phyloP scores from a whole-genome alignment of 495 filamentous ascomycete genomes.

The Pseudoneurospora amorphoporcata region DNA sequence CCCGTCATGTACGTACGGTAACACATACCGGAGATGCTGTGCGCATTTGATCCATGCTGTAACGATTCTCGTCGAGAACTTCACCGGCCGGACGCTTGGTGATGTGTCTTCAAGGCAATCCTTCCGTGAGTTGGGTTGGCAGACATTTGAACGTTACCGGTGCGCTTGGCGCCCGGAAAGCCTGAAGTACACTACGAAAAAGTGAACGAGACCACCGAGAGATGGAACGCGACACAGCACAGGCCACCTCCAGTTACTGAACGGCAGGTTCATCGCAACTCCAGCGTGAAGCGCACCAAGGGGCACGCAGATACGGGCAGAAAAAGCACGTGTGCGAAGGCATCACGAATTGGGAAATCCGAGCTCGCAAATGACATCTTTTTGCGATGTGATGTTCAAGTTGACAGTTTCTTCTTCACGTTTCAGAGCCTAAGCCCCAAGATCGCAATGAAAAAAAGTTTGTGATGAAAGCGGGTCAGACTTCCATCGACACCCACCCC shows the following conservation, averaged over 20 bases:
- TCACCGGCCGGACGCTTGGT: background rate
- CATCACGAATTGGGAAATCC: too few species aligned
- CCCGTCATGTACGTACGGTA: background rate
- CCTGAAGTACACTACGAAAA: background rate
- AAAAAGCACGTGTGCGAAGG: too few species aligned
- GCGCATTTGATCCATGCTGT: background rate
- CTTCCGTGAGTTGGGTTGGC: background rate
- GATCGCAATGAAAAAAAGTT: conserved; percentile 1
- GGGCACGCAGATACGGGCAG: background rate
- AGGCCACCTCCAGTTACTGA: background rate
- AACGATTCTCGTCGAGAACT: background rate
- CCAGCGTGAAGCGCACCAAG: background rate
- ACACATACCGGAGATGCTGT: background rate
- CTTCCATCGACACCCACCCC: conserved; percentile 53
- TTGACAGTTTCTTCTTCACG: background rate
- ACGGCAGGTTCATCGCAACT: background rate
- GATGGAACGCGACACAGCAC: background rate
- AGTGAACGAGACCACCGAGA: background rate
- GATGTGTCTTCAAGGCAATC: background rate
- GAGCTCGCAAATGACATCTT: too few species aligned
- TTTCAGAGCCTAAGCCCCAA: background rate
- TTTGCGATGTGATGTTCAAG: too few species aligned
- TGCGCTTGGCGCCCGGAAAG: background rate
- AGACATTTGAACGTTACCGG: background rate
- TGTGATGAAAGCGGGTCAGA: conserved; percentile 34